These are phyloP conservation scores for Trebouxia gelatinosa DNA, from an alignment of 163 green algal genomes.

Conservation along the genomic window DNA sequence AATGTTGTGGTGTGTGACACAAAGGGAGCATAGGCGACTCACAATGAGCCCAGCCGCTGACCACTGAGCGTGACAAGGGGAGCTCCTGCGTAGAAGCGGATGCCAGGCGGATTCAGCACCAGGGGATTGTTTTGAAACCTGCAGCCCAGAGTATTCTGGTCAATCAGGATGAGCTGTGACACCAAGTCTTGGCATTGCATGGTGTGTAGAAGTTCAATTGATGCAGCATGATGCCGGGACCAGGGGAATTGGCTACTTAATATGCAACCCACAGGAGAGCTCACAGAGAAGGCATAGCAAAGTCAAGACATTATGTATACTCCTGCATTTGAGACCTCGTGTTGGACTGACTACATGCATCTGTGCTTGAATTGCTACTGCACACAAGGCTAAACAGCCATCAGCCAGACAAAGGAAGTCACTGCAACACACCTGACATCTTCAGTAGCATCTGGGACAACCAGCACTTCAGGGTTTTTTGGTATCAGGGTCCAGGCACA, in stretches of 20 bases:
- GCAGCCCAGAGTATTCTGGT: slow-evolving; percentile 23
- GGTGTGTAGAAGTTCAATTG: not conserved
- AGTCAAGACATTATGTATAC: not conserved
- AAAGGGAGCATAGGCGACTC: slow-evolving; percentile 32
- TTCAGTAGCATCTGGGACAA: slow-evolving; percentile 68
- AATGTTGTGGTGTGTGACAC: not conserved
- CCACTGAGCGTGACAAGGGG: slow-evolving; percentile 57
- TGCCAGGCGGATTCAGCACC: slow-evolving; percentile 53
- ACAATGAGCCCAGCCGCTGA: slow-evolving; percentile 62
- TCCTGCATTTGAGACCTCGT: not conserved
- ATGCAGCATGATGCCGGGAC: not conserved
- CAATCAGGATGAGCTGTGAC: not conserved
- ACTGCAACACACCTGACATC: slow-evolving; percentile 46
- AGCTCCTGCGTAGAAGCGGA: slow-evolving; percentile 69
- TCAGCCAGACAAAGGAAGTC: not conserved
- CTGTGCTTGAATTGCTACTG: not conserved
- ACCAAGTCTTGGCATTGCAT: not conserved
- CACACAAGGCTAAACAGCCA: not conserved
- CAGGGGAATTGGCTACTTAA: not conserved
- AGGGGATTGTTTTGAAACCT: slow-evolving; percentile 64
- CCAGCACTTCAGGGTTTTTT: slow-evolving; percentile 64
- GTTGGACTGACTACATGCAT: not conserved
- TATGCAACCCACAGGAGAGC: not conserved
- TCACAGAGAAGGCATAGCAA: not conserved
- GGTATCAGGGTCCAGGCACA: slow-evolving; percentile 81